These are phyloP conservation scores for Aspergillus pseudoterreus DNA, from an alignment of 2,329 filamentous ascomycete genomes.

Conservation along the genomic window DNA sequence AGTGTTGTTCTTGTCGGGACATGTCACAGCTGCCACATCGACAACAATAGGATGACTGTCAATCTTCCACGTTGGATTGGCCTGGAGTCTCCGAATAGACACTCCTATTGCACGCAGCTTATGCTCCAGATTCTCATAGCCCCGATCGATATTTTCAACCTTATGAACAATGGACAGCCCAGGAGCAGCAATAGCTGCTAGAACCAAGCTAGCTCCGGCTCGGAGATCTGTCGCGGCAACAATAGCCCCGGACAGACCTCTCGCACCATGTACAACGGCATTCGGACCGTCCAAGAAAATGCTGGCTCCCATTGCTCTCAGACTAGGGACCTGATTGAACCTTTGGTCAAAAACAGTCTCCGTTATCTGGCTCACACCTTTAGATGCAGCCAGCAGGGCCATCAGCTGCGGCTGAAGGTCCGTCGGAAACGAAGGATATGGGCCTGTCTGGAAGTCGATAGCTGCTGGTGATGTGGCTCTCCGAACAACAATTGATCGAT, in stretches of 20 bases:
- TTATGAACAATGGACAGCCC: not conserved
- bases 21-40: too few relatives aligned
- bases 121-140: not conserved
- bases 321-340: not conserved
- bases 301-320: not conserved
- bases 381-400: not conserved
- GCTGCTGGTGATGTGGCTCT: not conserved
- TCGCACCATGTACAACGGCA: not conserved
- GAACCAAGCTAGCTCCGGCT: not conserved
- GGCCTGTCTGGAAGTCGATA: not conserved
- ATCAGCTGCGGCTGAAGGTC: not conserved
- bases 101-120: not conserved
- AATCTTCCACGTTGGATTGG: too few relatives aligned
- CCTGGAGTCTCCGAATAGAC: not conserved
- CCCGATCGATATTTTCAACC: not conserved
- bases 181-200: not conserved
- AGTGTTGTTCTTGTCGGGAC: too few relatives aligned
- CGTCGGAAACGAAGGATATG: not conserved
- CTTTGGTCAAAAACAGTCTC: not conserved
- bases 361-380: not conserved
- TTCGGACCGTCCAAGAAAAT: not conserved
- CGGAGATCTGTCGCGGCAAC: not conserved
- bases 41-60: too few relatives aligned
- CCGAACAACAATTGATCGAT: not conserved
- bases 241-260: not conserved